Evolutionary conservation across 768 basidiomycete genomes (phyloP).

Genomic region (Fomitopsis serialis): DNA sequence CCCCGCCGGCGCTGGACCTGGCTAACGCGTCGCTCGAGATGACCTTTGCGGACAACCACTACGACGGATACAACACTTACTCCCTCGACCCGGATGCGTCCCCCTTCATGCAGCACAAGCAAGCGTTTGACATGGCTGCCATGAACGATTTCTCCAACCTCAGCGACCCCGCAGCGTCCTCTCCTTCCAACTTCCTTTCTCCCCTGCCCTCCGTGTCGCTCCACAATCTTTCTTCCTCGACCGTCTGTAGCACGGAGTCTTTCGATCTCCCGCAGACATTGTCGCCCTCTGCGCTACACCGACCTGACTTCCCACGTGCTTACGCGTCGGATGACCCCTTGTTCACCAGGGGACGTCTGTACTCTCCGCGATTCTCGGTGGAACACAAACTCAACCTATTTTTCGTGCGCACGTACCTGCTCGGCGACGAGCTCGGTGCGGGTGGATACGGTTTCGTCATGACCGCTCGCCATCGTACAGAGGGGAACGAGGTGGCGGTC

Average conservation of each 20-base stretch:
- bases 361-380: constrained; percentile 52
- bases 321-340: constrained; percentile 6
- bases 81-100: constrained; percentile 13
- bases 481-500: constrained; percentile 75
- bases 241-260: background rate
- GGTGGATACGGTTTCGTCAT: constrained; percentile 97
- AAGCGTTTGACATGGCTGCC: constrained; percentile 12
- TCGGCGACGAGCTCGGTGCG: constrained; percentile 77
- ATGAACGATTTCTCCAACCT: constrained; percentile 11
- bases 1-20: constrained; percentile 17
- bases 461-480: constrained; percentile 62
- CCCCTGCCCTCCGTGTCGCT: constrained; percentile 20
- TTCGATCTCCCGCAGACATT: constrained; percentile 9
- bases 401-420: constrained; percentile 55
- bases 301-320: background rate
- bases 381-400: constrained; percentile 54
- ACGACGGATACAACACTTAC: constrained; percentile 7
- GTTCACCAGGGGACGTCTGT: constrained; percentile 20
- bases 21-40: constrained; percentile 21
- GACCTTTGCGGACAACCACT: constrained; percentile 14
- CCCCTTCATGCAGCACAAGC: constrained; percentile 15
- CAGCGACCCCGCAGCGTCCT: background rate
- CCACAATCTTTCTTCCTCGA: constrained; percentile 7
- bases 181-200: constrained; percentile 6
- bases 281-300: constrained; percentile 6